Evolutionary conservation across 176 grass and related monocot species (phyloP), one percentile per base, ranked within the genome.

Genomic region (Hordeum vulgare): DNA sequence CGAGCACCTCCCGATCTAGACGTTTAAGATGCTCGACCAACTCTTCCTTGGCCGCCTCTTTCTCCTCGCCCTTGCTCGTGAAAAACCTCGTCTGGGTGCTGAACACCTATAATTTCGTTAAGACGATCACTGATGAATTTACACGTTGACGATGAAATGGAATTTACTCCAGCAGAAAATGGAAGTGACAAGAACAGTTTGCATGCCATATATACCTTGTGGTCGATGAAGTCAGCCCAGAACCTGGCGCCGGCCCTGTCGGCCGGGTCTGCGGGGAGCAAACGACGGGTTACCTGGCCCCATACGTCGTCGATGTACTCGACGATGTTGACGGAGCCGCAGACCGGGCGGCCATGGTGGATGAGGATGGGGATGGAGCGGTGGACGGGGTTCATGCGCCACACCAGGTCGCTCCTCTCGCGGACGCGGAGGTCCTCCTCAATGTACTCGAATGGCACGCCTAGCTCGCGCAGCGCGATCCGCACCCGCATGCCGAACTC

Each of bases 291-390:
- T 2, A 24, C 20, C 13, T 6, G 3, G 2, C 68, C 59, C 78
- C 77, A 88, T 3, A 65, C 56, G 24, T 82, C 80, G 25, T 87
- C 61, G 15, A 87, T n/a, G 60, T 84, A 91, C 85, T 91, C 80
- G 23, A 87, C 12, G 36, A 87, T 91, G 61, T 76, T 91, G 7
- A 81, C 0, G 9, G 81, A 91, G 42, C 67, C 76, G 18, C 75
- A 79, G 37, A 87, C 66, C 0, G 70, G 89, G 15, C 36, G 23
- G 5, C 85, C 69, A 1, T 0, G 28, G 63, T 85, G 89, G 70
- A 85, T 81, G 9, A 85, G 76, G 13, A 88, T 80, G 9, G 69
- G 81, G 15, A 85, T 17, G 0, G 34, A 76, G 9, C 14, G 67
- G 75, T 81, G 54, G 37, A 72, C 51, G 7, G 69, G 89, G 61